Base-by-base conservation (phyloP, 2,329 filamentous ascomycete species). In the Balansia obtecta region DNA sequence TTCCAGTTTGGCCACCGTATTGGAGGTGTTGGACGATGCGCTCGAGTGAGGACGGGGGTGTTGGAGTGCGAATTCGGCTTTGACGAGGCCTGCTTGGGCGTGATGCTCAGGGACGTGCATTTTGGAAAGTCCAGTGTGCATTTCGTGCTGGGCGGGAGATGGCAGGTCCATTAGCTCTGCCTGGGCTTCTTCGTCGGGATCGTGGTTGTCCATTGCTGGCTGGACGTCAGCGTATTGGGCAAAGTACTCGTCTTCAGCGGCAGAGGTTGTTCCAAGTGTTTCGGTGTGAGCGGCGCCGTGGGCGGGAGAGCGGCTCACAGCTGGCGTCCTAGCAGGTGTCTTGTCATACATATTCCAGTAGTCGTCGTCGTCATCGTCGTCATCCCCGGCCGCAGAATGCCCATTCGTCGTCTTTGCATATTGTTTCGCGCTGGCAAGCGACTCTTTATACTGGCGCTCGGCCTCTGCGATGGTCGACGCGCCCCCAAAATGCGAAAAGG, bases 271-370 rank as follows among this genome's bases (percentile, higher is more conserved):
- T 41, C 58, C 56, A 49, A 59, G 59, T 34, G 60, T 52, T 16
- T 48, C 52, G 37, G 58, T 48, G 15, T 58, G 55, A 18, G n/a
- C 12, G 12, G 22, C 41, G 18, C 16, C 40, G 40, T 42, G 40
- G 11, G 77, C 82, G 3, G 83, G 82, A 4, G 82, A 84, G 22
- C 71, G 73, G 59, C 83, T 80, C 20, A 71, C 66, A 7, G 75
- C 80, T 1, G 83, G 82, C 10, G 82, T 86, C 43, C 75, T 72
- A 2, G 76, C 74, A 1, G 85, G 83, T 4, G 83, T 87, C 27
- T 78, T 77, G 62, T 88, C 85, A 63, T 91, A 90, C 53, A 80
- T 77, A 33, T 80, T 83, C 86, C 86, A 91, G 65, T 91, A 91
- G 57, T 82, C 83, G 56, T 87, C 85, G 54, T 88, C 83, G 33